Base-by-base conservation (phyloP, 1,139 yeast genomes). In the Pichia terricola region DNA sequence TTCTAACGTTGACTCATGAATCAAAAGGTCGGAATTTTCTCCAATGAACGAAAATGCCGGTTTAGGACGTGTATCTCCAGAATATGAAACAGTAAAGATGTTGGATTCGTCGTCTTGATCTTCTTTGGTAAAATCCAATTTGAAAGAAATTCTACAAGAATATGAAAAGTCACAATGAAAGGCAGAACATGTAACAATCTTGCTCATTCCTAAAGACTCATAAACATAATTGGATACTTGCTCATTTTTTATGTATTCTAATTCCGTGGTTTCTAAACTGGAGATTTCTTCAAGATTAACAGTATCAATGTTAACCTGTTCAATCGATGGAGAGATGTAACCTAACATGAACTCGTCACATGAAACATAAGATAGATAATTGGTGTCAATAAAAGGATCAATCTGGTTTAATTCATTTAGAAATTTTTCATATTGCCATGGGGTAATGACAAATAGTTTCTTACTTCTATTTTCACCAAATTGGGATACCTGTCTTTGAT, bases 41-140 rank as follows among this genome's bases (percentile, higher is more conserved):
- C 96, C 97, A 42, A 84, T 74, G 5, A 68, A 70, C 3, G 68
- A 59, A 50, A 82, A 84, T 40, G 61, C 65, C 4, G 68, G 59
- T 51, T 79, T 81, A 1, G 98, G 98, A 55, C 97, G 75, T 0
- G 97, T 87, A 58, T 91, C 99, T 8, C 98, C 98, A 1, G 96
- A 87, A 60, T 86, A 94, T 0, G 96, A 81, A 1, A 89, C 69
- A 53, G 76, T 81, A 66, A 88, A 86, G 0, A 61, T 60, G 3
- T 62, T 59, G 0, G 45, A 50, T 4, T 50, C 51, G 30, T 53
- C 55, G 16, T 30, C 25, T 8, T 5, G 30, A 10, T 32, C 32
- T n/a, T 34, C 16, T 4, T 11, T 26, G 8, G 27, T 34, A 10
- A 35, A 7, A 11, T 44, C 38, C n/a, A 46, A 50, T 26, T 61